Evolutionary conservation across 306 rosid species (phyloP).

Genomic region (Acacia confusa): DNA sequence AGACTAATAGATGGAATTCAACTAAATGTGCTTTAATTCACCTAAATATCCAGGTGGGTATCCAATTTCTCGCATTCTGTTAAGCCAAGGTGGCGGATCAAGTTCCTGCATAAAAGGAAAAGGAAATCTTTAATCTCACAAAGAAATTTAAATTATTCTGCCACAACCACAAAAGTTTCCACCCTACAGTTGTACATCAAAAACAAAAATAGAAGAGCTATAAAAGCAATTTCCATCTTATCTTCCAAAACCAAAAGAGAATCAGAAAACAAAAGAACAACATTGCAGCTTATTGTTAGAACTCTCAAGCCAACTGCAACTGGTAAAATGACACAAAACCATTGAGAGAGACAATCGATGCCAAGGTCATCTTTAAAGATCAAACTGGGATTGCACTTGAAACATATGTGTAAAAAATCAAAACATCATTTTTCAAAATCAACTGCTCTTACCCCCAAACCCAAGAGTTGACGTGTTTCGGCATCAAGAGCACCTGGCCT

Average conservation of each 20-base stretch:
- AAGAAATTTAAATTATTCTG: neutral
- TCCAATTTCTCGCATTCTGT: constrained; percentile 97
- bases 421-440: constrained; percentile 24
- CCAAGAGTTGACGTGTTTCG: constrained; percentile 76
- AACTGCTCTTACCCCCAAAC: constrained; percentile 67
- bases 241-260: neutral
- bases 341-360: neutral
- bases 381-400: neutral
- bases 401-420: neutral
- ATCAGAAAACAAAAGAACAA: neutral
- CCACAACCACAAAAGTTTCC: neutral
- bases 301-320: neutral
- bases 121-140: neutral
- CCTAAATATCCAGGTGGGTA: constrained; percentile 98
- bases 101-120: constrained; percentile 62
- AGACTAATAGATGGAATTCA: constrained; percentile 8
- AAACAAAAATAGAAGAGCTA: neutral
- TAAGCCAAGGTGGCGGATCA: constrained; percentile 98
- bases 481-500: constrained; percentile 85
- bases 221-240: neutral
- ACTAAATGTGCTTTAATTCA: constrained; percentile 38
- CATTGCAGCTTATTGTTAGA: neutral
- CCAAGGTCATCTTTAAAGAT: neutral
- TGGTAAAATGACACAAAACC: neutral
- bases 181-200: constrained; percentile 7